These are phyloP conservation scores for Monosporascus sp. DNA, from an alignment of 2,329 filamentous ascomycete genomes.

Conservation along the genomic window DNA sequence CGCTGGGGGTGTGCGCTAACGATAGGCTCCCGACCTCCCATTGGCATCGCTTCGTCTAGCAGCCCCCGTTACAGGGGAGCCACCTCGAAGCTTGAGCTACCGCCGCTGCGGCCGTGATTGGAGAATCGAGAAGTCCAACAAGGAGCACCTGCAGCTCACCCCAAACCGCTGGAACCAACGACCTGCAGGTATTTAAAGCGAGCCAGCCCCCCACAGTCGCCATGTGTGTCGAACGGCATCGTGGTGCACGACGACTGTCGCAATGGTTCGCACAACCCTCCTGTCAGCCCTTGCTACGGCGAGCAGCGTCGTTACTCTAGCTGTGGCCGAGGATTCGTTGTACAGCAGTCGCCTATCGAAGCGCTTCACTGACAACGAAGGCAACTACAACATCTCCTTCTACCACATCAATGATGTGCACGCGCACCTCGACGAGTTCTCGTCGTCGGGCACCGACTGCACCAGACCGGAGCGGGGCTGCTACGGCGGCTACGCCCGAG, in stretches of 20 bases:
- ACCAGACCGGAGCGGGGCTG: constrained; percentile 50
- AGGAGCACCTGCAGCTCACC: too few relatives aligned
- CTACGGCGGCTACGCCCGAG: constrained; percentile 59
- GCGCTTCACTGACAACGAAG: constrained; percentile 42
- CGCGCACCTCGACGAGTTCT: constrained; percentile 60
- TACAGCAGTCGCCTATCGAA: constrained; percentile 44
- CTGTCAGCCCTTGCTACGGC: constrained; percentile 11
- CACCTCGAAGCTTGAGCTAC: background rate
- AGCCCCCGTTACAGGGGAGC: too few relatives aligned
- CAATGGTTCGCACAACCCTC: constrained; percentile 12
- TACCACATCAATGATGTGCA: constrained; percentile 68
- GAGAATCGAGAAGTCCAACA: background rate
- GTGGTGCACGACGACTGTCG: background rate
- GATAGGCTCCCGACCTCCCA: background rate
- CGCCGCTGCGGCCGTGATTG: background rate
- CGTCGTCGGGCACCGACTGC: constrained; percentile 57
- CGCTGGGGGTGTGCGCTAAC: background rate
- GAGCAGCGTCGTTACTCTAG: constrained; percentile 6
- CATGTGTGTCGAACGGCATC: background rate
- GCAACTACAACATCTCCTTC: constrained; percentile 56
- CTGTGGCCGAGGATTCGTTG: constrained; percentile 39
- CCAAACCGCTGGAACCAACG: background rate
- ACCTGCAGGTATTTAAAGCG: background rate
- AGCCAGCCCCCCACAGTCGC: background rate
- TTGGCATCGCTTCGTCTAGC: too few relatives aligned